phyloP scores from a whole-genome alignment of 208 protist species.

The Naegleria lovaniensis region DNA sequence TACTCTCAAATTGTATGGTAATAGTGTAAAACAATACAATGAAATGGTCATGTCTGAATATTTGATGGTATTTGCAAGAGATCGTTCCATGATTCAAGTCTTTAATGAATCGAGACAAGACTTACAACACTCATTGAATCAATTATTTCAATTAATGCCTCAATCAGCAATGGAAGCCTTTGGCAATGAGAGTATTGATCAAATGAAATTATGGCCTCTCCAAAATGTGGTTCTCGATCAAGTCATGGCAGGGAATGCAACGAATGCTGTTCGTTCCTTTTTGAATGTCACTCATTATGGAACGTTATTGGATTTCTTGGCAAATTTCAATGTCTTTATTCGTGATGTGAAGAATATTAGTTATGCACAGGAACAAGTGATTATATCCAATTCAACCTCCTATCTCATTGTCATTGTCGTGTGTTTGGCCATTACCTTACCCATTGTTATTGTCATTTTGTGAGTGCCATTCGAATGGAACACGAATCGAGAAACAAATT shows the following conservation, averaged over 20 bases:
- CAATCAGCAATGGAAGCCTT: background rate
- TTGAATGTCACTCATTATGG: background rate
- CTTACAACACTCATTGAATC: background rate
- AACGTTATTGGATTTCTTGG: background rate
- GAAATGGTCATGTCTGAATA: background rate
- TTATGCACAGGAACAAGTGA: background rate
- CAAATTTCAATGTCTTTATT: background rate
- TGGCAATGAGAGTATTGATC: background rate
- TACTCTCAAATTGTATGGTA: background rate
- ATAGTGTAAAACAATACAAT: background rate
- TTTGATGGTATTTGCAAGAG: background rate
- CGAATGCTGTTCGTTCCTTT: background rate
- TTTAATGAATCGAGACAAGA: background rate
- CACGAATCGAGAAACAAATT: background rate
- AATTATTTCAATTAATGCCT: background rate
- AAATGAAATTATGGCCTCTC: background rate
- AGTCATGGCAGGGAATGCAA: background rate
- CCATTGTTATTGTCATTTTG: background rate
- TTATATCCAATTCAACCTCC: background rate
- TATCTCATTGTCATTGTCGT: background rate
- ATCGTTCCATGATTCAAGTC: background rate
- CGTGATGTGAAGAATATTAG: background rate
- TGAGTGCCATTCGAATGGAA: background rate
- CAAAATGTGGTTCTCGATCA: background rate
- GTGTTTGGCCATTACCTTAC: background rate